Evolutionary conservation across 306 rosid genomes (phyloP).

Genomic region (Citrullus amarus): DNA sequence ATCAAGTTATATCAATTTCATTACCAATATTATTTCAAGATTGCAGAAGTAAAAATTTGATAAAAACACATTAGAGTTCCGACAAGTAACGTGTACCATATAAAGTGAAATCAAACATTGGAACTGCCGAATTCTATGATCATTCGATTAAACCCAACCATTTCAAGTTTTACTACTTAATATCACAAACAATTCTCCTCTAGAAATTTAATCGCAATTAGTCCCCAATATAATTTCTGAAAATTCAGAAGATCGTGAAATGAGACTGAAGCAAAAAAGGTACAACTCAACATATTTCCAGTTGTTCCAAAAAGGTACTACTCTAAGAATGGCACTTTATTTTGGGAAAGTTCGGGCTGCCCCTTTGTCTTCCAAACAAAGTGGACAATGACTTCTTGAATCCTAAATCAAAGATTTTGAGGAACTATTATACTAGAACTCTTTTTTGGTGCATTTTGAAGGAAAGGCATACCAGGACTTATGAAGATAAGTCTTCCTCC

Average conservation of each 20-base stretch:
- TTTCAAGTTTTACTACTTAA: neutral
- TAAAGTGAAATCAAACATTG: neutral
- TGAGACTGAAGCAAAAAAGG: neutral
- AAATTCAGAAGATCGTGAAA: neutral
- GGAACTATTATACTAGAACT: neutral
- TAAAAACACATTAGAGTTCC: neutral
- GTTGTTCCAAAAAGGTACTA: neutral
- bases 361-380: neutral
- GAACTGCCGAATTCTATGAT: neutral
- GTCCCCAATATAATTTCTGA: neutral
- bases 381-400: neutral
- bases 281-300: neutral
- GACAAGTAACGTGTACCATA: neutral
- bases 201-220: neutral
- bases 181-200: slow-evolving; percentile 10
- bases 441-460: neutral
- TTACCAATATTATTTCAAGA: neutral
- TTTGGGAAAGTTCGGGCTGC: neutral
- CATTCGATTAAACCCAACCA: neutral
- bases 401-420: neutral
- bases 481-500: neutral
- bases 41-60: neutral
- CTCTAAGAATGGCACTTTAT: neutral
- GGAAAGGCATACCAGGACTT: neutral
- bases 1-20: neutral